These are phyloP conservation scores for Mycena chlorophos DNA, from an alignment of 768 basidiomycete genomes.

Conservation along the genomic window DNA sequence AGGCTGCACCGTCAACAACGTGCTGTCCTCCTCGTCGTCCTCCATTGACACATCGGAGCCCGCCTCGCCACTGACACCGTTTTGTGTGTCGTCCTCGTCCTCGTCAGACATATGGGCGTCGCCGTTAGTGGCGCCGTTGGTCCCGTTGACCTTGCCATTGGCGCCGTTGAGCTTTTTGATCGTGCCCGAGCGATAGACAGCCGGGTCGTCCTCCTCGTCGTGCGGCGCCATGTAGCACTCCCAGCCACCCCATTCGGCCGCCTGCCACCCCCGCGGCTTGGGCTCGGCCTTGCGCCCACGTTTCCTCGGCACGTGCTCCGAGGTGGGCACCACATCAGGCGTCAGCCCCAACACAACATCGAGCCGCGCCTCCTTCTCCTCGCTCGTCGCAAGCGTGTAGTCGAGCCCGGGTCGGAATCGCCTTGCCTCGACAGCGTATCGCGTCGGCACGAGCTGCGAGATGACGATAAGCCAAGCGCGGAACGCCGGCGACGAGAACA, in stretches of 20 bases:
- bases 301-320: conserved; percentile 25
- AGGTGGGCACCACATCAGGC: conserved; percentile 49
- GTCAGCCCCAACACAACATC: conserved; percentile 89
- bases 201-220: conserved; percentile 93
- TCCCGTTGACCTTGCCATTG: conserved; percentile 9
- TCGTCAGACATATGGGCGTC: conserved; percentile 1
- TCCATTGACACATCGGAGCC: conserved; percentile 37
- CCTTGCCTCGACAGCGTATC: conserved; percentile 75
- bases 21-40: conserved; percentile 69
- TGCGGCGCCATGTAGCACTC: conserved; percentile 98
- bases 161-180: conserved; percentile 38
- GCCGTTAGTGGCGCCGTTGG: conserved; percentile 18
- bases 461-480: conserved; percentile 85
- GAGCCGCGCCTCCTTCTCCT: conserved; percentile 76
- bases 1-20: conserved; percentile 83
- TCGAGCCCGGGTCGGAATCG: conserved; percentile 91
- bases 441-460: conserved; percentile 68
- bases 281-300: conserved; percentile 33
- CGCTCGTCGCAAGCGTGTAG: conserved; percentile 90
- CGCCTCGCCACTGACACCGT: conserved; percentile 28
- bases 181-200: conserved; percentile 78
- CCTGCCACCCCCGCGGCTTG: conserved; percentile 57
- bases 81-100: conserved; percentile 7
- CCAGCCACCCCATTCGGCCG: conserved; percentile 89
- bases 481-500: conserved; percentile 82